Conservation (phyloP, 257 asterid genomes). For the Fraxinus anomala region DNA sequence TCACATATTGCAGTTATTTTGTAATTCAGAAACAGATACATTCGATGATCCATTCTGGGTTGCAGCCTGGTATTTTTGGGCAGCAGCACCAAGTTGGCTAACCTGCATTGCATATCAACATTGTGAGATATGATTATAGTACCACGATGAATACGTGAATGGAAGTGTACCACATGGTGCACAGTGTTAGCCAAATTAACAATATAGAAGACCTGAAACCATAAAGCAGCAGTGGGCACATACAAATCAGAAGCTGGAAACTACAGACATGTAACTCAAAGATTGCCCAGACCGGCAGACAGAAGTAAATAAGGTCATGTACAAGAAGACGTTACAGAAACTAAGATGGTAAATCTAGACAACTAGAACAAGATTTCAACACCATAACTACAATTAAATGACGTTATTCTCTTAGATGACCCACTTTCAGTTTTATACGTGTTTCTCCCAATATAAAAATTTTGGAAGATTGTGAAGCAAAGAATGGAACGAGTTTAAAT, state of each 20-base stretch:
- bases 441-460: neutral
- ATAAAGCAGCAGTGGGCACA: neutral
- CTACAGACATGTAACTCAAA: neutral
- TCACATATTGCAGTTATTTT: slow-evolving; percentile 90
- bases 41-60: slow-evolving; percentile 70
- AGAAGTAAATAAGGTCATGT: neutral
- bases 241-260: neutral
- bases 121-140: neutral
- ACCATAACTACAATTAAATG: neutral
- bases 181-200: neutral
- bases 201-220: neutral
- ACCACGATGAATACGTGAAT: neutral
- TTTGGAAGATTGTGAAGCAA: neutral
- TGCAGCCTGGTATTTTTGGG: slow-evolving; percentile 93
- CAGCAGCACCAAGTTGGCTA: slow-evolving; percentile 93
- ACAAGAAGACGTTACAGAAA: neutral
- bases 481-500: neutral
- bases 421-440: neutral
- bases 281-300: neutral
- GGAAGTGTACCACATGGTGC: slow-evolving; percentile 3
- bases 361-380: neutral
- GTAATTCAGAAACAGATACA: slow-evolving; percentile 75
- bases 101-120: slow-evolving; percentile 53
- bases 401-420: neutral
- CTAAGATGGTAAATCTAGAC: neutral